Base-by-base conservation (phyloP, 352 stramenopile genomes). In the Globisporangium canariense region DNA sequence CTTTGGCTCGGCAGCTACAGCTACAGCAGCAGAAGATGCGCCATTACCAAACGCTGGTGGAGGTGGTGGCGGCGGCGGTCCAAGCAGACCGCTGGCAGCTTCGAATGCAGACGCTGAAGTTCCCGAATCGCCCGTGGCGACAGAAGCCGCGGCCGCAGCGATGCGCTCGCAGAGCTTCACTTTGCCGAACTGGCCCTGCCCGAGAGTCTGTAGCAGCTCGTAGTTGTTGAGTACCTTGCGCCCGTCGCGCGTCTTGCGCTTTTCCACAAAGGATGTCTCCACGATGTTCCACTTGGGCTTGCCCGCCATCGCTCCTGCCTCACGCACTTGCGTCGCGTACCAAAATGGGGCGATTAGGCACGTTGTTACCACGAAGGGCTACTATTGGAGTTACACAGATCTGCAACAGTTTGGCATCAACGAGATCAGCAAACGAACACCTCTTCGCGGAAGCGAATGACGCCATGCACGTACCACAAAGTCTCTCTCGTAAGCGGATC, bases 151-250 rank as follows among this genome's bases (percentile, higher is more conserved):
- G 9, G 53, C 5, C 16, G 51, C 32, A 4, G 70, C n/a, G 50
- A 90, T 74, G 9, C 86, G 83, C 68, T 93, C 81, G 54, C 81
- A 90, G 45, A 89, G 79, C 70, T 94, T 94, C 47, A 96, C 88
- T 69, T 93, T 96, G 70, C 78, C 86, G 60, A 96, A 96, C 58
- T 81, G 78, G 22, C 88, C 88, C 18, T 89, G 78, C 4, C 88
- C 88, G 62, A 96, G 64, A 53, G 71, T 88, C 34, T 85, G 76
- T 66, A 85, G 63, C 55, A 93, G 49, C 43, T 73, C 71, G 68
- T 96, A 96, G 73, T 93, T 93, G 67, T 96, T 94, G 36, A 96
- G 75, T 53, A 77, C 64, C 75, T 91, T 89, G 57, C 62, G 59
- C 16, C 81, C 83, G 34, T 71, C 69, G 30, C 55, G 59, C 3